These are phyloP conservation scores for Suillus spraguei DNA, from an alignment of 768 basidiomycete genomes.

Conservation along the genomic window DNA sequence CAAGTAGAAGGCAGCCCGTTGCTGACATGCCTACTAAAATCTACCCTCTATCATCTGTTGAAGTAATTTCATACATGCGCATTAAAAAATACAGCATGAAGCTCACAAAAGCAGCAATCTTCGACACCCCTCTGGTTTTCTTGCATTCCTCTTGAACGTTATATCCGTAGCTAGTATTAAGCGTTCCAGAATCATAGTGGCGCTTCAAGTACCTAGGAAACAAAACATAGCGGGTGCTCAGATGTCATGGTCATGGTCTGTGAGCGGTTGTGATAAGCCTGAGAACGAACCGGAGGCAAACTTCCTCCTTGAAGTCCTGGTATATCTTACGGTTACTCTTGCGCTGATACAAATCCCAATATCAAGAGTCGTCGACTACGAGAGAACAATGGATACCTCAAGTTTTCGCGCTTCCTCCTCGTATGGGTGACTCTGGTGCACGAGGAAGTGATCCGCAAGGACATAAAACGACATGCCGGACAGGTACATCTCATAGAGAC, in stretches of 20 bases:
- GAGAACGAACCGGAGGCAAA: conserved; percentile 57
- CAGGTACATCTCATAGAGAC: conserved; percentile 88
- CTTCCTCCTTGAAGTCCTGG: conserved; percentile 76
- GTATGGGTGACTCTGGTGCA: conserved; percentile 85
- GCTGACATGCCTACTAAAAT: not conserved
- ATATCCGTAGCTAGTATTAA: conserved; percentile 38
- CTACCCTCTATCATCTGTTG: conserved; percentile 1
- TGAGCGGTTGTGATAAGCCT: not conserved
- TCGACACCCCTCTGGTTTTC: conserved; percentile 56
- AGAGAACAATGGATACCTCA: conserved; percentile 49
- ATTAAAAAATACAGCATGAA: not conserved
- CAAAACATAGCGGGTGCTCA: conserved; percentile 1
- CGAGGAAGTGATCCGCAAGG: conserved; percentile 83
- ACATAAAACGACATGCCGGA: conserved; percentile 85
- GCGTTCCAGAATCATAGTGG: conserved; percentile 50
- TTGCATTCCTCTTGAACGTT: conserved; percentile 67
- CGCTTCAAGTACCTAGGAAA: conserved; percentile 59
- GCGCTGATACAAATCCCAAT: conserved; percentile 44
- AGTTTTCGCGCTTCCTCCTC: conserved; percentile 72
- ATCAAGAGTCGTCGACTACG: conserved; percentile 5
- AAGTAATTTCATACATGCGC: not conserved
- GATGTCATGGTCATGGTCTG: not conserved
- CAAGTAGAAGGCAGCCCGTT: not conserved
- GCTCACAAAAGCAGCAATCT: conserved; percentile 41
- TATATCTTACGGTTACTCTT: conserved; percentile 78